Conservation (phyloP, 306 rosid species). For the Medicago arabica region DNA sequence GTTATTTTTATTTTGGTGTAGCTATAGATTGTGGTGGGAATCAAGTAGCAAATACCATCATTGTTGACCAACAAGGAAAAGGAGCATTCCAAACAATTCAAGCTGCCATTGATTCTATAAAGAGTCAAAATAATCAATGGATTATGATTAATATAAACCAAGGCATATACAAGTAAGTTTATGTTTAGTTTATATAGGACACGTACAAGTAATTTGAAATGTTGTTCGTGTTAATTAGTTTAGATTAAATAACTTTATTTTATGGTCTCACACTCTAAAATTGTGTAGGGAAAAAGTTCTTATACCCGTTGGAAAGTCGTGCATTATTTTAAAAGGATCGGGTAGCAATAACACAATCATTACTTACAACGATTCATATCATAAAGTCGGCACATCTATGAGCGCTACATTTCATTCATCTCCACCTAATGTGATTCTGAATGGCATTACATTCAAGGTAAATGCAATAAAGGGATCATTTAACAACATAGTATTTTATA, state of each 20-base stretch:
- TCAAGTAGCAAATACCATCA: slow-evolving; percentile 7
- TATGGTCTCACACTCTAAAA: background rate
- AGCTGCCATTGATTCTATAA: slow-evolving; percentile 56
- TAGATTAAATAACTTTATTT: background rate
- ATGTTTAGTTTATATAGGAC: background rate
- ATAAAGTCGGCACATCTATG: background rate
- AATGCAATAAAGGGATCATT: background rate
- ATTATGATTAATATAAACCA: slow-evolving; percentile 37
- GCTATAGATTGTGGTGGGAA: slow-evolving; percentile 34
- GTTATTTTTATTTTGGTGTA: background rate
- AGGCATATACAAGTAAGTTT: slow-evolving; percentile 35
- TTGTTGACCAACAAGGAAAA: slow-evolving; percentile 32
- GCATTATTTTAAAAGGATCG: slow-evolving; percentile 4
- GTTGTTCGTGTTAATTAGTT: background rate
- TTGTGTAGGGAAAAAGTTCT: background rate
- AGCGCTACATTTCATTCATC: slow-evolving; percentile 13
- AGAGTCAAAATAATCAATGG: slow-evolving; percentile 35
- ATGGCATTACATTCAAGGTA: slow-evolving; percentile 9
- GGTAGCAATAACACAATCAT: background rate
- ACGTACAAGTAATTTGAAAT: slow-evolving; percentile 23
- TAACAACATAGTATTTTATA: background rate
- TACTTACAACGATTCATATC: background rate
- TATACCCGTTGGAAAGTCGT: background rate
- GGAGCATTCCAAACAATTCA: slow-evolving; percentile 51
- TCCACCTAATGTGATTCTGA: slow-evolving; percentile 22